These are phyloP conservation scores for Sporothrix schenckii DNA, from an alignment of 2,329 filamentous ascomycete genomes.

Conservation along the genomic window DNA sequence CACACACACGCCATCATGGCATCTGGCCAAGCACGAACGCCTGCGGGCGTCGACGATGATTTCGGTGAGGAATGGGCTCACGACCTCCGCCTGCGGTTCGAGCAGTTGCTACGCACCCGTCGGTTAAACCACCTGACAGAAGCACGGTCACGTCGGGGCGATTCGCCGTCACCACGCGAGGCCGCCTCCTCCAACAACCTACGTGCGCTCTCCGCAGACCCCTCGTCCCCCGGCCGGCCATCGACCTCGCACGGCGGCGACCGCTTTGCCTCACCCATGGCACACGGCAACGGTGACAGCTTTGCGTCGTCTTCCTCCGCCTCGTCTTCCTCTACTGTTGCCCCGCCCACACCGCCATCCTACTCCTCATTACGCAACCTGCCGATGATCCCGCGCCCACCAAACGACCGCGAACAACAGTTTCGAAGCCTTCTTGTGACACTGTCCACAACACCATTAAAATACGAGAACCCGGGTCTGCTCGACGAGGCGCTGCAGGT, in stretches of 20 bases:
- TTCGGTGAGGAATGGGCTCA: slow-evolving; percentile 75
- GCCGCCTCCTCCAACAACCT: slow-evolving; percentile 55
- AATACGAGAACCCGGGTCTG: slow-evolving; percentile 94
- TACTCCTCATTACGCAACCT: slow-evolving; percentile 56
- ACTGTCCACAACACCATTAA: slow-evolving; percentile 82
- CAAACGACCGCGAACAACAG: slow-evolving; percentile 68
- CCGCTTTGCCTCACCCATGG: slow-evolving; percentile 34
- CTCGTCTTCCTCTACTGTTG: background rate
- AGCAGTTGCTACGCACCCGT: slow-evolving; percentile 82
- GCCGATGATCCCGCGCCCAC: slow-evolving; percentile 69
- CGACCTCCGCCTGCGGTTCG: slow-evolving; percentile 80
- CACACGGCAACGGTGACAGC: slow-evolving; percentile 10
- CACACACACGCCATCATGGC: slow-evolving; percentile 41
- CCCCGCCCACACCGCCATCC: slow-evolving; percentile 48
- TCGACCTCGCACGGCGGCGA: slow-evolving; percentile 51
- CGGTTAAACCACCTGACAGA: slow-evolving; percentile 81
- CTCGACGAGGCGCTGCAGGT: slow-evolving; percentile 87
- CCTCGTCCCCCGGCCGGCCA: slow-evolving; percentile 44
- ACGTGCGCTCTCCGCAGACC: slow-evolving; percentile 46
- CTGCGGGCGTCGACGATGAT: slow-evolving; percentile 42
- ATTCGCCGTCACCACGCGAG: slow-evolving; percentile 60
- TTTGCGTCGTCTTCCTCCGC: background rate
- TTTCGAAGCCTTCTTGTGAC: slow-evolving; percentile 83
- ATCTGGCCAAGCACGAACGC: slow-evolving; percentile 36
- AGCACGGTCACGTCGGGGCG: slow-evolving; percentile 56